phyloP scores from a whole-genome alignment of 2,329 filamentous ascomycete species.

The Chaetomium sp. region DNA sequence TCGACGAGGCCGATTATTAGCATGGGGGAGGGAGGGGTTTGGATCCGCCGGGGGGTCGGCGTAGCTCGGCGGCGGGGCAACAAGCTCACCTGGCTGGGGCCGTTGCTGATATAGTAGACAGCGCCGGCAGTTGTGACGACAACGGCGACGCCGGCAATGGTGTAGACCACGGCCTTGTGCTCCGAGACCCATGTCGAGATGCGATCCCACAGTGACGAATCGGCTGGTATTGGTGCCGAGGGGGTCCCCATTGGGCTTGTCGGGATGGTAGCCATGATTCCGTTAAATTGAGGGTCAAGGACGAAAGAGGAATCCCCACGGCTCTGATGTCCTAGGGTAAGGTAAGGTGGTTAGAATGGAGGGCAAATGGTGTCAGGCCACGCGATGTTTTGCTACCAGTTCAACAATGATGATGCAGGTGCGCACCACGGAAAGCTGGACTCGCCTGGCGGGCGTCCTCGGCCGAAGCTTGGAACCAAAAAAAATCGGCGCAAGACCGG shows the following conservation, averaged over 20 bases:
- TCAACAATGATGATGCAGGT: constrained; percentile 28
- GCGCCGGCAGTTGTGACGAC: constrained; percentile 89
- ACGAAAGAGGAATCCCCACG: constrained; percentile 19
- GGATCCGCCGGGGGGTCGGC: background rate
- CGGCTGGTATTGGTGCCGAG: constrained; percentile 54
- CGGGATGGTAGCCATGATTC: constrained; percentile 43
- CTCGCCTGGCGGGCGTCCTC: constrained; percentile 10
- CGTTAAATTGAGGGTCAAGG: constrained; percentile 32
- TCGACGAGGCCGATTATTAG: constrained; percentile 18
- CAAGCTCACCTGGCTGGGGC: constrained; percentile 52
- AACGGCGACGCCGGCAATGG: constrained; percentile 89
- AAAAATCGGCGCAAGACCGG: constrained; percentile 28
- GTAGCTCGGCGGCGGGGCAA: constrained; percentile 1
- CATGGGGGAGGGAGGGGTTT: background rate
- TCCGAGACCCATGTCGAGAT: constrained; percentile 90
- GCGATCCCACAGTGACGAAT: constrained; percentile 82
- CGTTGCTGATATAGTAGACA: constrained; percentile 80
- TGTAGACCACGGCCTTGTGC: constrained; percentile 94
- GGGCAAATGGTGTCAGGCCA: constrained; percentile 14
- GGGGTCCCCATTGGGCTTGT: constrained; percentile 50
- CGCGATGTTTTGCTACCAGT: constrained; percentile 7
- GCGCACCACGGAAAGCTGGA: constrained; percentile 22
- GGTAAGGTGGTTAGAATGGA: constrained; percentile 11
- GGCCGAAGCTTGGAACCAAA: constrained; percentile 30
- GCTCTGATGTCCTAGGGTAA: background rate